Base-by-base conservation (phyloP, 495 filamentous ascomycete genomes). In the Thermothielavioides terrestris region DNA sequence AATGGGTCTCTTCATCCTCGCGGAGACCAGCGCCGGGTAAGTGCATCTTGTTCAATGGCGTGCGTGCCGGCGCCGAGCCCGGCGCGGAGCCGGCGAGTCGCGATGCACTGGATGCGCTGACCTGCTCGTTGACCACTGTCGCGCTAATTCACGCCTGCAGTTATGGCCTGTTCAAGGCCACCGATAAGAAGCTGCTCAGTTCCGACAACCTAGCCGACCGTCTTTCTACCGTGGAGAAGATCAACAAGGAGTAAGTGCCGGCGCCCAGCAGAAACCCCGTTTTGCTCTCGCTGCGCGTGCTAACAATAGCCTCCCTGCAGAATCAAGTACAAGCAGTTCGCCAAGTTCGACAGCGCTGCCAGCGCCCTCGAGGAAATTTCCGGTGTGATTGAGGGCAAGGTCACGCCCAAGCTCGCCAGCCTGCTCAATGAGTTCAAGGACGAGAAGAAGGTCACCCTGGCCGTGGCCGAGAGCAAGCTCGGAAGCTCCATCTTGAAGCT, bases 141-240 rank as follows among this genome's bases (percentile, higher is more conserved):
- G 15, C 27, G 12, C 63, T 58, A 34, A 59, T 49, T 18, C 17
- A 30, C 36, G 15, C 38, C 34, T 42, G 41, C 54, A 76, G 73
- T 56, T 96, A 95, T 77, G 94, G 89, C 65, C 80, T 98, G 61
- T 86, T 97, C 74, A 97, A 99, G 74, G 86, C 94, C 23, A 87
- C 86, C 68, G 90, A 95, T 82, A 95, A 95, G 79, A 97, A 95
- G 77, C 77, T 97, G 35, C 77, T 99, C 46, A 89, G 95, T 72
- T 81, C 81, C 55, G 84, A 89, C 67, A 80, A 88, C 61, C 63
- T 94, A 53, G 71, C 76, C 23, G 76, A 79, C 35, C 84, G 94
- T 62, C 77, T 85, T 37, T 77, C 80, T 26, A 87, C 84, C 34
- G 82, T 88, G 23, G 89, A 97, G 70, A 87, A 86, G 60, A 81